These are phyloP conservation scores for Naegleria lovaniensis DNA, from an alignment of 208 protist species.

Conservation along the genomic window DNA sequence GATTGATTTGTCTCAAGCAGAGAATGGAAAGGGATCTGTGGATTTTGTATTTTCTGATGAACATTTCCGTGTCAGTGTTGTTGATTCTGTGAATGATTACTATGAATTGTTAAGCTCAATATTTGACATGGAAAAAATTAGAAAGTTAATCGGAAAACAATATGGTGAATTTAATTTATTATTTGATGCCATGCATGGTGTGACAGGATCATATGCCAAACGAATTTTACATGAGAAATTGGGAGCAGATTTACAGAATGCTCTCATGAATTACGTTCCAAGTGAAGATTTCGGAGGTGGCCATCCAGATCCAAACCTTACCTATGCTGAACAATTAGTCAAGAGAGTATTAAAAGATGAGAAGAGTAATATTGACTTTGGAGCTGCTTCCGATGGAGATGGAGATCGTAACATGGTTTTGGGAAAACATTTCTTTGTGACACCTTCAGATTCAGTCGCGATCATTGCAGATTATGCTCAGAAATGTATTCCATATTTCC, in stretches of 20 bases:
- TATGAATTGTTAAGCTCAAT: conserved; percentile 73
- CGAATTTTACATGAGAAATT: conserved; percentile 81
- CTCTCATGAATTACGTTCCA: conserved; percentile 56
- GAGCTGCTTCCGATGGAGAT: conserved; percentile 93
- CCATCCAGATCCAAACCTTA: conserved; percentile 97
- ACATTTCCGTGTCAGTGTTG: conserved; percentile 65
- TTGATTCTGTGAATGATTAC: conserved; percentile 83
- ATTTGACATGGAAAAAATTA: conserved; percentile 84
- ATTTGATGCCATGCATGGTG: conserved; percentile 86
- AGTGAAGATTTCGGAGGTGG: conserved; percentile 82
- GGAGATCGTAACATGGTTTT: conserved; percentile 97
- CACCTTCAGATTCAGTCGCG: conserved; percentile 92
- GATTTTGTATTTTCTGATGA: neutral
- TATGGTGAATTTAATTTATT: conserved; percentile 71
- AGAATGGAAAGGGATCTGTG: conserved; percentile 41
- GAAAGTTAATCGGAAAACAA: conserved; percentile 48
- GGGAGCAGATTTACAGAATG: conserved; percentile 53
- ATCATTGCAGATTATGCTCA: conserved; percentile 81
- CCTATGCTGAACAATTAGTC: conserved; percentile 88
- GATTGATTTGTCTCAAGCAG: conserved; percentile 53
- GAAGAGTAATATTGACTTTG: conserved; percentile 68
- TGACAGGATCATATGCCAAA: conserved; percentile 84
- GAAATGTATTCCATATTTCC: conserved; percentile 83
- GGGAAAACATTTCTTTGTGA: conserved; percentile 88
- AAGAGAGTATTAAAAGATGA: conserved; percentile 64